Evolutionary conservation across 441 rosid species (phyloP), one percentile per base, ranked within the genome.

Genomic region (Lagerstroemia fauriei): DNA sequence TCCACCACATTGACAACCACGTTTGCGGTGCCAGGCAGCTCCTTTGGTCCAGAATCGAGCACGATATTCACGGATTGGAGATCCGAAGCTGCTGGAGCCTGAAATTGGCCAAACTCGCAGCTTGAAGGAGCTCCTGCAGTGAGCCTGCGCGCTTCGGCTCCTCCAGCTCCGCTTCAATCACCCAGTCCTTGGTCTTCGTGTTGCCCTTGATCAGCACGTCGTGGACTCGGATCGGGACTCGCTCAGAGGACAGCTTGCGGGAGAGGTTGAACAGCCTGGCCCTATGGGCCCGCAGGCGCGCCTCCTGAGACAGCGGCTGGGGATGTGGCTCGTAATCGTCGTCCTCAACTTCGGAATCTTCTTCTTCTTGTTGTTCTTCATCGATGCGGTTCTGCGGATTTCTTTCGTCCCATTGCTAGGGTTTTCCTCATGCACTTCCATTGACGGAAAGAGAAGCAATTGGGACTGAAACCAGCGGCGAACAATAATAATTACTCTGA

Each of bases 41-140:
- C 98, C 18, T 88, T 90, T 22, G 99, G 98, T 38, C 97, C 99
- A 2, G 97, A 89, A 87, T 95, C 99, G 76, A 94, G 97, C 41
- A 91, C 93, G 38, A 97, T 91, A 72, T 81, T 92, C n/a, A 95
- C 95, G 27, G 98, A 93, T 87, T 94, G 97, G 29, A 97, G 77
- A 93, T 87, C 38, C 91, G 97, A 7, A 95, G 91, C 59, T 90
- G 92, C 63, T 89, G 92, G 77, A 96, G 88, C 89, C 91, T 86
- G 76, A 88, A 89, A 88, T 89, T 93, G 50, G 91, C 95, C 66
- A 87, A 75, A 71, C 85, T 86, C 25, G 98, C 91, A 2, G 89
- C 98, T 81, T 89, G 89, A 80, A 96, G 85, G 80, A 96, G 84
- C 87, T 93, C 98, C 84, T 95, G 97, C 87, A 96, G 85, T 31